Base-by-base conservation (phyloP, 495 filamentous ascomycete species). In the Penicillium paxilli region DNA sequence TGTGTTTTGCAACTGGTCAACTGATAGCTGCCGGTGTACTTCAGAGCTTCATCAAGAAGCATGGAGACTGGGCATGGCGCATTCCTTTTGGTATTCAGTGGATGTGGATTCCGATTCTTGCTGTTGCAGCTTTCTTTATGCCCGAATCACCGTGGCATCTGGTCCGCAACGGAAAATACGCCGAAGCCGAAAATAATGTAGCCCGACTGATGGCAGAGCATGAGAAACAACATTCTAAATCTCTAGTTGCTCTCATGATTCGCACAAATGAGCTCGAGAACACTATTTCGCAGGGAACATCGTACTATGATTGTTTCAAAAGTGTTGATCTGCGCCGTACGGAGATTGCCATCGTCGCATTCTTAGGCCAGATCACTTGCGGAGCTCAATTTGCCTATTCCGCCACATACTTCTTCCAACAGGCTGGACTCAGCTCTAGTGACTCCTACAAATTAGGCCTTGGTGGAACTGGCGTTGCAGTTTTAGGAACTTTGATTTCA, bases 131-230 rank as follows among this genome's bases (percentile, higher is more conserved):
- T 35, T 47, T 37, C 8, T 76, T 80, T 40, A 74, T 71, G 6
- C 80, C 80, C 1, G 77, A 78, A 38, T 71, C 69, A 5, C 78
- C 78, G 2, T 83, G 74, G 68, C 78, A 71, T 70, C 71, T 75
- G 2, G 69, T 69, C 4, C 66, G 72, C 5, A 59, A 70, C 19
- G 60, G 64, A 1, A 51, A 57, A n/a, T 35, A 64, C 3, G 71
- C 75, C 2, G 77, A 81, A 16, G 84, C 83, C 0, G 66, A 75
- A 48, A 49, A 63, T 10, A 73, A 75, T 7, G 56, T 86, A 44
- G 60, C 65, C 21, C 63, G 71, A 30, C 65, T 84, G 49, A 59
- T 62, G 55, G 12, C 59, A 2, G 22, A 33, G 4, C 16, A 25
- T 12, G 47, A 63, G 10, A 49, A 24, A 5, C 16, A 12, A 7